Evolutionary conservation across 1,284 basidiomycete genomes (phyloP), one percentile per base, ranked within the genome.

Genomic region (Bjerkandera adusta): DNA sequence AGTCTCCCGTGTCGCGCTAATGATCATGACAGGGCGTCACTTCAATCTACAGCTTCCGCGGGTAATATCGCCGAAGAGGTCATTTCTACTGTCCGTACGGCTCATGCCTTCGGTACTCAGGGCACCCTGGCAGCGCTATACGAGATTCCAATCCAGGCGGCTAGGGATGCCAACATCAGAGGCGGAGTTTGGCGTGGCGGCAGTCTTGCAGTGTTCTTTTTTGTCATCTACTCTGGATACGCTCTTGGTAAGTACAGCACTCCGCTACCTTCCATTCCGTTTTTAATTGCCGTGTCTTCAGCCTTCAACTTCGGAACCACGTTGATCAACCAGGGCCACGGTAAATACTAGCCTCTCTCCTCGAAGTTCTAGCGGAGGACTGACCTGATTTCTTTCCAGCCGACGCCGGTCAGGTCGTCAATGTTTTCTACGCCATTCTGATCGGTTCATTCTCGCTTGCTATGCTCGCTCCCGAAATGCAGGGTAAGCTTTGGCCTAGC

Each of bases 51-150:
- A 24, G 90, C 92, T 2, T 81, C 86, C 15, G 88, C 85, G 20
- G 94, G 95, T 30, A 85, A 78, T 3, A 65, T 97, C 11, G 95
- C 96, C 0, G 96, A 99, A 68, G 96, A 99, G 65, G 90, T 92
- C 57, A 89, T 99, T 46, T 87, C 89, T 1, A 90, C 88, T 15
- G 68, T 95, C 36, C 84, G 93, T 15, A 93, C 89, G 3, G 85
- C 91, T 1, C 92, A 97, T 54, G 94, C 96, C 0, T 99, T 98
- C 57, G 92, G 91, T 36, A 88, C 85, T 1, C 89, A 92, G 66
- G 68, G 63, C 8, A 73, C 76, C 13, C 74, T 98, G 22, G 63
- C 81, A 5, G 56, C 61, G 2, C 67, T 91, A 36, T 99, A 97
- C 63, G 79, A 94, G 58, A 53, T 52, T 1, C 73, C 81, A 50